Base-by-base conservation (phyloP, 208 protist species). In the Wallacemonas rigidus region DNA sequence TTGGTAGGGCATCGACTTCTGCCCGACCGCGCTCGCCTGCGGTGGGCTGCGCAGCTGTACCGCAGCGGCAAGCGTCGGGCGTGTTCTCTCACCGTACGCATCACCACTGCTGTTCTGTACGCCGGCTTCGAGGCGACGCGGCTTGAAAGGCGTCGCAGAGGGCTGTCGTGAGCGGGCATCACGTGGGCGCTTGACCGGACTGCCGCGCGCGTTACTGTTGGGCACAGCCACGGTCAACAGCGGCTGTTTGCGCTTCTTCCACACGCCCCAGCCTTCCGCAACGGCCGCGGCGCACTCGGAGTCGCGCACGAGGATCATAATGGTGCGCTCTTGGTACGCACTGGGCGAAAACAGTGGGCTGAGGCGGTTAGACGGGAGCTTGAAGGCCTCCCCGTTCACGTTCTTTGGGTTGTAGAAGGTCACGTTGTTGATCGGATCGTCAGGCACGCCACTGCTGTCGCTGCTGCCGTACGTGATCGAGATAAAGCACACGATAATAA, bases 291-390 rank as follows among this genome's bases (percentile, higher is more conserved):
- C 12, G 60, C 74, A 69, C 8, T 17, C 38, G 17, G 60, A 75
- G 64, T 83, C 71, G 6, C 86, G 80, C 73, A 93, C 87, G 55
- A 94, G 88, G n/a, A 96, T 86, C 78, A 96, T 83, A 40, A 95
- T 69, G 26, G 86, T 83, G n/a, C 68, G 70, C 57, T 96, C 91
- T 48, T 85, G 80, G 36, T 89, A 90, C 70, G 86, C 76, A 61
- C 80, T 69, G 4, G 91, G 91, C 1, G 85, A 87, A 64, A 96
- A 96, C 26, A 96, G 77, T 1, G 86, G 79, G 73, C 86, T 88
- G 6, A 77, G 57, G 14, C 77, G 85, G 39, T 69, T 70, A 4
- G 35, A 26, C 5, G 81, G 82, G 50, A 89, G 87, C 63, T 79
- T 85, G 71, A 88, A 81, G 41, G 90, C 87, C 69, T 87, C 79